Evolutionary conservation across 129 eudicot genomes (phyloP).

Genomic region (Smallanthus sonchifolius): DNA sequence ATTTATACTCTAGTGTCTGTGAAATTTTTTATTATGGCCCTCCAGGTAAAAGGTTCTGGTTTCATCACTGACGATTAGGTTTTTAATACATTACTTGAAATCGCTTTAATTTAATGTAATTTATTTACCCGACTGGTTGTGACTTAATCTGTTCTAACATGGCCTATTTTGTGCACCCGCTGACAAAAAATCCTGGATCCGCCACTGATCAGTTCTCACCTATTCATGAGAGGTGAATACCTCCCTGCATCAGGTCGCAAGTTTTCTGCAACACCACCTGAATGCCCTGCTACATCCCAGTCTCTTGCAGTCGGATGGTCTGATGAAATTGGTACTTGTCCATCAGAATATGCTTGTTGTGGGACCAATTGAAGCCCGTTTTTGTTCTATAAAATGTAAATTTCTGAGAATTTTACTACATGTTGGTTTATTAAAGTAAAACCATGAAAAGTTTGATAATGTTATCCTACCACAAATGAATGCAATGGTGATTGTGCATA

Average conservation of each 20-base stretch:
- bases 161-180: too few relatives aligned
- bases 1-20: too few relatives aligned
- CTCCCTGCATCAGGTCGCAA: slow-evolving; percentile 47
- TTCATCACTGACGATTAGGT: too few relatives aligned
- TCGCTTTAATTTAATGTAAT: too few relatives aligned
- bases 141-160: too few relatives aligned
- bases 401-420: slow-evolving; percentile 1
- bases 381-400: slow-evolving; percentile 42
- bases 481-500: slow-evolving; percentile 60
- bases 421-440: background rate
- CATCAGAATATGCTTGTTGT: slow-evolving; percentile 66
- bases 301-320: slow-evolving; percentile 48
- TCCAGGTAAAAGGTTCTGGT: too few relatives aligned
- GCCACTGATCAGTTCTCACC: too few relatives aligned
- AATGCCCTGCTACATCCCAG: slow-evolving; percentile 55
- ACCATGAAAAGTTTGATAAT: slow-evolving; percentile 8
- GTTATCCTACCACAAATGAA: slow-evolving; percentile 54
- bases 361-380: slow-evolving; percentile 77
- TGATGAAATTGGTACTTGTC: slow-evolving; percentile 39
- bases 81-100: too few relatives aligned
- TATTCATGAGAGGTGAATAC: slow-evolving; percentile 62
- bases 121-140: too few relatives aligned
- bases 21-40: too few relatives aligned
- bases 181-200: too few relatives aligned
- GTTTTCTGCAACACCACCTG: slow-evolving; percentile 39